phyloP scores from a whole-genome alignment of 2,329 filamentous ascomycete genomes.

The Helotiales sp. region DNA sequence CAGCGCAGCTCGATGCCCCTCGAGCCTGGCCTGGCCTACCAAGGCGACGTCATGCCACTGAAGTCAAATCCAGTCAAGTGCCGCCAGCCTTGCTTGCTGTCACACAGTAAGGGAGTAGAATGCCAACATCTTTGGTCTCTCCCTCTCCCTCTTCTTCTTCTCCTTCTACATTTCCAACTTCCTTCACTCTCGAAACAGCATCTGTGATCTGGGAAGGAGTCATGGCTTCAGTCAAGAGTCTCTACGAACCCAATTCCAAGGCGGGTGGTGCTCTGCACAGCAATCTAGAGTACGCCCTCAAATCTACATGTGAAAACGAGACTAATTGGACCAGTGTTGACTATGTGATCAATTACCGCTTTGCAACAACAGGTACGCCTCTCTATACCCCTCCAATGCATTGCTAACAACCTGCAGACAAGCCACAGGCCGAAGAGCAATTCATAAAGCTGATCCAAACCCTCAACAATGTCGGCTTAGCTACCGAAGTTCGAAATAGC shows the following conservation, averaged over 20 bases:
- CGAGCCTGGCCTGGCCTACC: neutral
- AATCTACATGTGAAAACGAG: neutral
- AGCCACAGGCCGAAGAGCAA: constrained; percentile 69
- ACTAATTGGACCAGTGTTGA: constrained; percentile 65
- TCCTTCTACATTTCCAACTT: constrained; percentile 13
- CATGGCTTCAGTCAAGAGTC: constrained; percentile 39
- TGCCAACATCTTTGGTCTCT: constrained; percentile 26
- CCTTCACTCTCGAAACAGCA: constrained; percentile 17
- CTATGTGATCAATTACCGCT: constrained; percentile 83
- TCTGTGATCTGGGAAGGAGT: constrained; percentile 18
- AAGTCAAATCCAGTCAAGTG: neutral
- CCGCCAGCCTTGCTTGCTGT: neutral
- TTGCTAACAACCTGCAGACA: constrained; percentile 54
- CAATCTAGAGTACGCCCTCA: constrained; percentile 51
- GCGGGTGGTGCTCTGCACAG: constrained; percentile 35
- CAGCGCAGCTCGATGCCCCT: neutral
- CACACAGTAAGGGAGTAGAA: neutral
- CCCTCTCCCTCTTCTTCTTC: constrained; percentile 8
- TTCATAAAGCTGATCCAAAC: constrained; percentile 80
- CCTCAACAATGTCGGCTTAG: constrained; percentile 79
- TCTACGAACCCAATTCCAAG: constrained; percentile 33
- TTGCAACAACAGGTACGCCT: constrained; percentile 47
- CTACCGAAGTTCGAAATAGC: constrained; percentile 85
- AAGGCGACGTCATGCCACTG: constrained; percentile 27
- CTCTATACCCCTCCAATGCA: constrained; percentile 2